A percentile compares a stretch with the other conserved stretches of the same genome.
These are phyloP conservation scores for Penicillium sp. DNA, from an alignment of 2,329 filamentous ascomycete genomes.

Conservation along the genomic window DNA sequence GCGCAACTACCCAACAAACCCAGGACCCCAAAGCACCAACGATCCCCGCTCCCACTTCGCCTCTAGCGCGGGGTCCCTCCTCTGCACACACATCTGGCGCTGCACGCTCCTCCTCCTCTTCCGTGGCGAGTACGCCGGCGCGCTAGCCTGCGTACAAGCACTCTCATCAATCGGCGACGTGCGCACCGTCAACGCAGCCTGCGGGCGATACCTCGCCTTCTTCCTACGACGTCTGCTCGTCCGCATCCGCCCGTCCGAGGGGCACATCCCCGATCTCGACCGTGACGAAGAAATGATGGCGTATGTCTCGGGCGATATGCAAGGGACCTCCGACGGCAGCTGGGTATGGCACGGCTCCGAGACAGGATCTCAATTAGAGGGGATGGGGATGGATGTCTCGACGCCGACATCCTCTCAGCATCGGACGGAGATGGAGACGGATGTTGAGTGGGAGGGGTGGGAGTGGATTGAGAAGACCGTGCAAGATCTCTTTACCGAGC, in stretches of 20 bases:
- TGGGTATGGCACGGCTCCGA: slow-evolving; percentile 80
- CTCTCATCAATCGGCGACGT: slow-evolving; percentile 69
- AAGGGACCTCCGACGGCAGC: slow-evolving; percentile 71
- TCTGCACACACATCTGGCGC: slow-evolving; percentile 84
- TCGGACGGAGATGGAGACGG: slow-evolving; percentile 55
- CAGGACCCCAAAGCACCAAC: slow-evolving; percentile 25
- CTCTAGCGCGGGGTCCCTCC: slow-evolving; percentile 68
- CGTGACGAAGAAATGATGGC: slow-evolving; percentile 84
- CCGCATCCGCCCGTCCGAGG: slow-evolving; percentile 46
- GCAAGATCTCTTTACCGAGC: slow-evolving; percentile 38
- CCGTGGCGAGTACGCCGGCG: slow-evolving; percentile 69
- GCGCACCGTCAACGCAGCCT: slow-evolving; percentile 71
- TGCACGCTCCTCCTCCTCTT: slow-evolving; percentile 79
- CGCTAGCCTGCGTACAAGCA: slow-evolving; percentile 70
- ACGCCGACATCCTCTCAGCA: slow-evolving; percentile 19
- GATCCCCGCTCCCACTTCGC: slow-evolving; percentile 60
- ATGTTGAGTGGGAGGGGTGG: slow-evolving; percentile 78
- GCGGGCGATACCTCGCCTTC: slow-evolving; percentile 78
- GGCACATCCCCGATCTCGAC: slow-evolving; percentile 47
- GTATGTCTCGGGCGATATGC: slow-evolving; percentile 82
- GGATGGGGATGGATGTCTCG: slow-evolving; percentile 18
- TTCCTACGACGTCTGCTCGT: slow-evolving; percentile 70
- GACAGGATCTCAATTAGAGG: slow-evolving; percentile 41
- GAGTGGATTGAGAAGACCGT: slow-evolving; percentile 66
- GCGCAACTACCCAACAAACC: slow-evolving; percentile 33